Evolutionary conservation across 805 yeast genomes (phyloP), one percentile per base, ranked within the genome.

Genomic region (Kluyveromyces lactis): DNA sequence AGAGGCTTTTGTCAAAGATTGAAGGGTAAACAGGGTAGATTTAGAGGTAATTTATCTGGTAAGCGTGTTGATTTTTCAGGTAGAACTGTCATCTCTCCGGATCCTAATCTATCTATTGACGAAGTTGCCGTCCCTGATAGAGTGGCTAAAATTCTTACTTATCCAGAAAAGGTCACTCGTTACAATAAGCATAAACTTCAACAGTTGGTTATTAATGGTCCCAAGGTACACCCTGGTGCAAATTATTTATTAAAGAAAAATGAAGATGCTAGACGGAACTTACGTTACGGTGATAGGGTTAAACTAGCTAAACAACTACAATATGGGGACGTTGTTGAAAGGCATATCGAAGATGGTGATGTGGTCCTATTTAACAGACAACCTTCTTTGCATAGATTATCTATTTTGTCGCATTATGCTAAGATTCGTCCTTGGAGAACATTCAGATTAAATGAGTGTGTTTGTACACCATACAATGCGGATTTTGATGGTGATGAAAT

Each of bases 401-500:
- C 97, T 2, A 92, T 92, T 63, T 69, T 92, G 49, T 82, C 97
- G 1, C 99, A 92, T 69, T 89, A 81, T 63, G 99, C 96, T 34
- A 89, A 86, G 57, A 81, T 92, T 52, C 75, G 95, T 56, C 98
- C 98, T 0, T 92, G 97, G 97, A 75, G 98, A 67, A 92, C 99
- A 2, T 86, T 92, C 67, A 72, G 99, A 50, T 72, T 92, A 51
- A 92, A 92, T 59, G 97, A 92, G 64, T 92, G 98, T 81, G 99
- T 92, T 8, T 92, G 98, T 68, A 92, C 98, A 0, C 98, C 98
- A 2, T 92, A 92, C 66, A 94, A 94, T 62, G 99, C 99, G 29
- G 99, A 92, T 74, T 92, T 92, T 60, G 98, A 92, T 63, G 98
- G 98, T 65, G 98, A 92, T 66, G 98, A 92, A 63, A 92, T 92